Conservation (phyloP, 1,284 basidiomycete genomes). For the Cutaneotrichosporon cyanovorans region DNA sequence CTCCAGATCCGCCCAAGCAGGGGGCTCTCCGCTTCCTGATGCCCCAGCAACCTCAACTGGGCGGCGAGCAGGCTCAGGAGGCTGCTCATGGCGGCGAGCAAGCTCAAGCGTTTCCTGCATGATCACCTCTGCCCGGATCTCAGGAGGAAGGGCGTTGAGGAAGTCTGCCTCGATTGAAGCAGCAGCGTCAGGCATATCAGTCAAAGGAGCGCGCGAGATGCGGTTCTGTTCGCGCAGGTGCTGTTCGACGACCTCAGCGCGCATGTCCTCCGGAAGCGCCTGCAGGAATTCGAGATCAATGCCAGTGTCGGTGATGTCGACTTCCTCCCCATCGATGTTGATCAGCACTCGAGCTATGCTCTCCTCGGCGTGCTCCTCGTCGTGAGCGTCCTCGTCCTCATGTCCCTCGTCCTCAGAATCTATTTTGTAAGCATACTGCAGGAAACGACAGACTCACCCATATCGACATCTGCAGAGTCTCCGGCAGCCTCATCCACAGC, state of each 20-base stretch:
- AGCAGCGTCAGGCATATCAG: constrained; percentile 52
- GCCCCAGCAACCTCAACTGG: constrained; percentile 12
- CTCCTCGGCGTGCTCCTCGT: constrained; percentile 8
- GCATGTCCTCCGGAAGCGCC: constrained; percentile 96
- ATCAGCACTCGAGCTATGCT: constrained; percentile 59
- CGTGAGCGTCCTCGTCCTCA: constrained; percentile 2
- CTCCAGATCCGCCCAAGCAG: constrained; percentile 1
- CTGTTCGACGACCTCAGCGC: constrained; percentile 96
- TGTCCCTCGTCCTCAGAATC: constrained; percentile 5
- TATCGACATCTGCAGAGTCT: constrained; percentile 67
- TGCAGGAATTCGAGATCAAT: constrained; percentile 98
- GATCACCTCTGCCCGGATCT: constrained; percentile 92
- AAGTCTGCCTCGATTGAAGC: constrained; percentile 92
- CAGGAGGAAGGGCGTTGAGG: constrained; percentile 88
- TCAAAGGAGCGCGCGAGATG: constrained; percentile 53
- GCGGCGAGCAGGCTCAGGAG: constrained; percentile 29
- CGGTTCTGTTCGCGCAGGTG: constrained; percentile 69
- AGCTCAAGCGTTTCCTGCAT: constrained; percentile 86
- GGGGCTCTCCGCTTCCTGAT: not conserved
- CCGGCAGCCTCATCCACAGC: constrained; percentile 13
- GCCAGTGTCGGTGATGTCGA: constrained; percentile 97
- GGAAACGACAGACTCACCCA: constrained; percentile 44
- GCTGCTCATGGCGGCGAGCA: constrained; percentile 55
- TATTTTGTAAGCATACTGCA: not conserved
- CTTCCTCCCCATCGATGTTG: constrained; percentile 80